phyloP scores from a whole-genome alignment of 805 yeast genomes.

The Saccharomycopsis schoenii region DNA sequence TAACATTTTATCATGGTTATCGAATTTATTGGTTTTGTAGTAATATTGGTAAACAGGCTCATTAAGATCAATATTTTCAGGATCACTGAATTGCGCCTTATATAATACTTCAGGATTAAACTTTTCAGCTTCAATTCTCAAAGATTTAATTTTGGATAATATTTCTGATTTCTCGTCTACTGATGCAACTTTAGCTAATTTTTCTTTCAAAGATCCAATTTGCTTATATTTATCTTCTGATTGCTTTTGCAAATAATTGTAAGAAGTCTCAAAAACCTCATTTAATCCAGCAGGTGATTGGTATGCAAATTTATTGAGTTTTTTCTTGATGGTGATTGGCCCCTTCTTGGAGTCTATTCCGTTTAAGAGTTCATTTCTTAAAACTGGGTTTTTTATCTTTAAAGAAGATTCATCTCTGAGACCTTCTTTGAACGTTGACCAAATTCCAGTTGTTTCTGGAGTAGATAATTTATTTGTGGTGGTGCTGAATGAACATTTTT shows the following conservation, averaged over 20 bases:
- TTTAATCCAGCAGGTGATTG: conserved; percentile 60
- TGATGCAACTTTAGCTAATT: conserved; percentile 22
- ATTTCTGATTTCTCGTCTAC: background rate
- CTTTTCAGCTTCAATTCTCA: conserved; percentile 53
- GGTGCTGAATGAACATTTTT: background rate
- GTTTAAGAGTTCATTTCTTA: conserved; percentile 26
- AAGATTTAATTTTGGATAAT: conserved; percentile 23
- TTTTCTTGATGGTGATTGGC: conserved; percentile 41
- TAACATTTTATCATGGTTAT: conserved; percentile 56
- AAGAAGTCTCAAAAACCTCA: conserved; percentile 63
- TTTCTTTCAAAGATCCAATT: conserved; percentile 29
- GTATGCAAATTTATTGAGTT: conserved; percentile 40
- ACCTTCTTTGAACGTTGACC: conserved; percentile 12
- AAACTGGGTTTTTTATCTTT: conserved; percentile 21
- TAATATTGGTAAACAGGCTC: conserved; percentile 74
- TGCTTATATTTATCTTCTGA: conserved; percentile 36
- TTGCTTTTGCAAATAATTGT: conserved; percentile 42
- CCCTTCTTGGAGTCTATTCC: conserved; percentile 32
- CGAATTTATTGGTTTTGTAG: conserved; percentile 60
- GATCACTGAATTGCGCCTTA: conserved; percentile 40
- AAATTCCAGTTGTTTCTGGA: conserved; percentile 5
- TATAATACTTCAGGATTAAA: conserved; percentile 79
- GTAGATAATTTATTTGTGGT: background rate
- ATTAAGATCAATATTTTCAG: conserved; percentile 47
- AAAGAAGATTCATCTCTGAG: conserved; percentile 14